Conservation (phyloP, 176 grass and related monocot genomes). For the Oryza brachyantha region DNA sequence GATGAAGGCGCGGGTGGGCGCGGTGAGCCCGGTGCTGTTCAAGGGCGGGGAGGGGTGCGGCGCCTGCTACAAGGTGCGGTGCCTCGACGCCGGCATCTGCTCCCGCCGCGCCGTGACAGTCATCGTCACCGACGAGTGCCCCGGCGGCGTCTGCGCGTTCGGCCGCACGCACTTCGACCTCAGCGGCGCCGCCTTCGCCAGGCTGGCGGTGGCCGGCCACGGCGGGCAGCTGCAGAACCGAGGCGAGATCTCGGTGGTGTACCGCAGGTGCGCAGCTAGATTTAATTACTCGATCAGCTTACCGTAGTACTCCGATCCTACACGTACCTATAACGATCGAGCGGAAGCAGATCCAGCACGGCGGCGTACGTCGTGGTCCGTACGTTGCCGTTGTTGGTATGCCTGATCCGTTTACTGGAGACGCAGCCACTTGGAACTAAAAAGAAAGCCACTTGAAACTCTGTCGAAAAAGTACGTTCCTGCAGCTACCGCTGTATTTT, state of each 20-base stretch:
- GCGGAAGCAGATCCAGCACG: background rate
- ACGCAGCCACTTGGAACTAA: background rate
- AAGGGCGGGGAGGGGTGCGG: slow-evolving; percentile 88
- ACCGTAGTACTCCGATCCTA: background rate
- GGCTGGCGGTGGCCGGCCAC: slow-evolving; percentile 62
- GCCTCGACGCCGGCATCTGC: slow-evolving; percentile 67
- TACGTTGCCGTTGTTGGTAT: background rate
- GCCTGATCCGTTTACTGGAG: slow-evolving; percentile 19
- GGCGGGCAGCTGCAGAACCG: slow-evolving; percentile 61
- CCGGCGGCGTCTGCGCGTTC: slow-evolving; percentile 59
- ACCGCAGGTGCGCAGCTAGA: slow-evolving; percentile 48
- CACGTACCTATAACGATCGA: background rate
- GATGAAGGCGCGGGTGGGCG: slow-evolving; percentile 79
- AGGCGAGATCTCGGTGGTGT: slow-evolving; percentile 71
- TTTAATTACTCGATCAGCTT: background rate
- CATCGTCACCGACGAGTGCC: slow-evolving; percentile 95
- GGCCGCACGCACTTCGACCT: slow-evolving; percentile 89
- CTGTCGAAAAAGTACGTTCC: background rate
- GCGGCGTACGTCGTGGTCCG: background rate
- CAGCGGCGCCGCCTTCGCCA: slow-evolving; percentile 82
- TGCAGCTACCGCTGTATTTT: background rate
- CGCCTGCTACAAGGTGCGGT: slow-evolving; percentile 93
- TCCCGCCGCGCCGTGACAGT: slow-evolving; percentile 87
- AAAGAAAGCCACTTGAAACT: background rate
- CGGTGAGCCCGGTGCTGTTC: slow-evolving; percentile 93